Conservation (phyloP, 2,329 filamentous ascomycete species). For the Mariannaea elegans region DNA sequence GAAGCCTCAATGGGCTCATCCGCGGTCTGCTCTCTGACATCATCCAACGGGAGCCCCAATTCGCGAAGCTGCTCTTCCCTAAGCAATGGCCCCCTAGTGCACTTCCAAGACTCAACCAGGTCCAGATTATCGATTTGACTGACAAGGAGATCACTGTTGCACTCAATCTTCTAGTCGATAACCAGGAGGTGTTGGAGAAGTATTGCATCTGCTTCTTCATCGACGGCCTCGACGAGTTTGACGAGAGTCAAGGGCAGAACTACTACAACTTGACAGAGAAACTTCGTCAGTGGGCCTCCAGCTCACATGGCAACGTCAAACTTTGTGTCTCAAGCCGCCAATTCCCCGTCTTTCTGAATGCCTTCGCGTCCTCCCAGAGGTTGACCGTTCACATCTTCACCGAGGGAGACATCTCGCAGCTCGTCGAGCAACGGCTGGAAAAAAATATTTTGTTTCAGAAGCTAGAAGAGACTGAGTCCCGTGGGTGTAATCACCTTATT, state of each 20-base stretch:
- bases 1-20: not conserved
- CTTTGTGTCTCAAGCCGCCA: no score
- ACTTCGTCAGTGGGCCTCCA: not conserved
- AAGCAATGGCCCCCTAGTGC: not conserved
- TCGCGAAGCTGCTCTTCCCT: not conserved
- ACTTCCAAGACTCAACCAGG: not conserved
- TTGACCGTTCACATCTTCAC: no score
- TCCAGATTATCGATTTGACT: not conserved
- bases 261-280: not conserved
- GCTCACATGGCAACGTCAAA: no score
- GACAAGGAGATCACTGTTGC: not conserved
- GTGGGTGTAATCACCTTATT: no score
- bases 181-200: not conserved
- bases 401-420: no score
- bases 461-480: no score
- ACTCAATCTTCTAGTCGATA: not conserved
- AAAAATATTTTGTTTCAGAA: no score
- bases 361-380: no score
- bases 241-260: not conserved
- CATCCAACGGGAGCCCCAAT: not conserved
- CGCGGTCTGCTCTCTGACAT: not conserved
- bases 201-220: not conserved
- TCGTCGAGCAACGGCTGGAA: no score
- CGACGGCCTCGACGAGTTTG: not conserved
- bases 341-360: no score